These are phyloP conservation scores for Cladosporium sp. DNA, from an alignment of 2,329 filamentous ascomycete species.

Conservation along the genomic window DNA sequence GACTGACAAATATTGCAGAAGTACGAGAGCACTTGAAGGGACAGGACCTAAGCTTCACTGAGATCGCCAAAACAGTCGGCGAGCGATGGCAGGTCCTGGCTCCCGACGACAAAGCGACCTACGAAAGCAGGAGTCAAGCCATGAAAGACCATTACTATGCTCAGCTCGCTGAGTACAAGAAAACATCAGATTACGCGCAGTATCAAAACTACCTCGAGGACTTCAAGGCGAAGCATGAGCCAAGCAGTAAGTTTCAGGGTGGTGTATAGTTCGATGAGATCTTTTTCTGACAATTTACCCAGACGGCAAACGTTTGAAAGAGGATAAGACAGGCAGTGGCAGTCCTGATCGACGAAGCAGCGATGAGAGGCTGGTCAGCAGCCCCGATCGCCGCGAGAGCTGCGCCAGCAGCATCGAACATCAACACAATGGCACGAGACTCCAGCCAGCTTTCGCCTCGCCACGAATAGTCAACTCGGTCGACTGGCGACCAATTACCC, in stretches of 20 bases:
- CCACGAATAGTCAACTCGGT: background rate
- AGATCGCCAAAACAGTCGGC: constrained; percentile 96
- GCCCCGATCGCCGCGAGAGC: constrained; percentile 2
- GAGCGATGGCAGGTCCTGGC: constrained; percentile 78
- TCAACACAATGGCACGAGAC: background rate
- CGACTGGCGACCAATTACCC: background rate
- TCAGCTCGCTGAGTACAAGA: constrained; percentile 72
- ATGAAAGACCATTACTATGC: constrained; percentile 74
- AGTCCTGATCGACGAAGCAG: constrained; percentile 1
- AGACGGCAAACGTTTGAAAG: constrained; percentile 7
- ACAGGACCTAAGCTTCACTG: constrained; percentile 74
- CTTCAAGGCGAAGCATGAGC: constrained; percentile 67
- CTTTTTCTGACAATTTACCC: background rate
- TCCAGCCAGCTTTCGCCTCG: background rate
- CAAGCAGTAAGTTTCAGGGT: background rate
- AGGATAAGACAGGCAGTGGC: background rate
- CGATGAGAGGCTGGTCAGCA: constrained; percentile 1
- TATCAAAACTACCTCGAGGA: constrained; percentile 71
- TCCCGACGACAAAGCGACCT: constrained; percentile 64
- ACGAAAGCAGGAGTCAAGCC: constrained; percentile 65
- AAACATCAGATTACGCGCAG: constrained; percentile 63
- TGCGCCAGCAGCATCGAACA: constrained; percentile 1
- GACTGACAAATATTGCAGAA: constrained; percentile 42
- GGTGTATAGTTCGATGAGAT: background rate
- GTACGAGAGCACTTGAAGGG: constrained; percentile 75